Conservation (phyloP, 257 asterid species). For the Euphrasia confusa region DNA sequence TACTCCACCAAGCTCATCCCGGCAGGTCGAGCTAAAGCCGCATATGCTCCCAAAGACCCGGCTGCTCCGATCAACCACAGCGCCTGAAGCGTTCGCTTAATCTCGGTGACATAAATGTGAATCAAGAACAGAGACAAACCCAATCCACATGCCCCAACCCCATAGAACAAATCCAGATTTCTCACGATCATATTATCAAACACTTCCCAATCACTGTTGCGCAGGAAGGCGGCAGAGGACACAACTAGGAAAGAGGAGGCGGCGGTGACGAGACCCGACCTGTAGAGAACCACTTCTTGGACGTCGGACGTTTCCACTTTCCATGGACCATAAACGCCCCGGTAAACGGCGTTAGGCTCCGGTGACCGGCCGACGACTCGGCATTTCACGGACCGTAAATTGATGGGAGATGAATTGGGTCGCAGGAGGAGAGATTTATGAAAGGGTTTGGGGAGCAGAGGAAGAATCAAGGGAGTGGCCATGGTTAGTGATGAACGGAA, state of each 20-base stretch:
- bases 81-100: constrained; percentile 76
- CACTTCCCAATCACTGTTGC: constrained; percentile 28
- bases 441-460: neutral
- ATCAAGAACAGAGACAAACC: constrained; percentile 71
- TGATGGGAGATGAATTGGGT: neutral
- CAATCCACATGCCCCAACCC: constrained; percentile 71
- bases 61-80: constrained; percentile 69
- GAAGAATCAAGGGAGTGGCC: constrained; percentile 1
- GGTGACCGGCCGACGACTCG: constrained; percentile 16
- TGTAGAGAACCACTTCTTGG: constrained; percentile 66
- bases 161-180: constrained; percentile 41
- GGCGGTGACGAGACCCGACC: constrained; percentile 83
- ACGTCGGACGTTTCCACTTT: constrained; percentile 66
- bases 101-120: constrained; percentile 90
- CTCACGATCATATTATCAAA: constrained; percentile 30
- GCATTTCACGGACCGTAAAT: neutral
- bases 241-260: constrained; percentile 71
- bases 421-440: neutral
- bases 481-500: neutral
- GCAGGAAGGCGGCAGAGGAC: constrained; percentile 55
- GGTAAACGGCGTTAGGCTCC: constrained; percentile 39
- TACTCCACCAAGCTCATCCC: constrained; percentile 60
- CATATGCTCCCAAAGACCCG: constrained; percentile 64
- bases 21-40: constrained; percentile 59
- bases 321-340: constrained; percentile 90